A percentile compares a stretch with the other conserved stretches of the same genome.
Conservation (phyloP, 202 grass and related monocot genomes). For the Panicum hallii region DNA sequence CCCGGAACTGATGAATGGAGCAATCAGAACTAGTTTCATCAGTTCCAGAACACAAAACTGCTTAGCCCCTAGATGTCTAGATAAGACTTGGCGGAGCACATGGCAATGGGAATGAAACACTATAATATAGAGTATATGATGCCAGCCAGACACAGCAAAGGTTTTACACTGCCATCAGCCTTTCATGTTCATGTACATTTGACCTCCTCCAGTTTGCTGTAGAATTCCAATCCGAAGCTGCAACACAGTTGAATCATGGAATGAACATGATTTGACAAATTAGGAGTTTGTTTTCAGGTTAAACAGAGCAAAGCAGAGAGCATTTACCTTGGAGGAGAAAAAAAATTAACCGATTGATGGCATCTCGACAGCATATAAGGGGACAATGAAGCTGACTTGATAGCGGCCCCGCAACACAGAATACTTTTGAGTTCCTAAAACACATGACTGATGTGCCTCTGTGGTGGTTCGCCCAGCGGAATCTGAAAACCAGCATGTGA, state of each 20-base stretch:
- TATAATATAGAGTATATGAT: not conserved
- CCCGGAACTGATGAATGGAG: no score
- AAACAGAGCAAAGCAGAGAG: not conserved
- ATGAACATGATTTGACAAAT: not conserved
- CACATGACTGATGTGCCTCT: constrained; percentile 56
- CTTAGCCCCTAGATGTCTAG: not conserved
- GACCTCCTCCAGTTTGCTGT: not conserved
- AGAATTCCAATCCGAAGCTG: not conserved
- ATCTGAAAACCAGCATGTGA: constrained; percentile 50
- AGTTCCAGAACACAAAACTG: no score
- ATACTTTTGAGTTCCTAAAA: constrained; percentile 30
- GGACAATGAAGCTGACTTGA: not conserved
- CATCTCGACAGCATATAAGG: not conserved
- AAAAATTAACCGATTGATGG: not conserved
- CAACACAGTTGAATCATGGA: not conserved
- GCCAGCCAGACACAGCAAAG: not conserved
- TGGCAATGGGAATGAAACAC: not conserved
- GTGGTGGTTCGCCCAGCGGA: constrained; percentile 55
- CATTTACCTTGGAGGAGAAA: constrained; percentile 25
- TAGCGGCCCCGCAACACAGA: not conserved
- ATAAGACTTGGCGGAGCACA: not conserved
- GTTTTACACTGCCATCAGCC: not conserved
- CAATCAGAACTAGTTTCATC: no score
- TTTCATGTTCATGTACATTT: not conserved
- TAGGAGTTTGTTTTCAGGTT: not conserved